phyloP scores from a whole-genome alignment of 1,139 yeast genomes.

The Geotrichum restrictum region DNA sequence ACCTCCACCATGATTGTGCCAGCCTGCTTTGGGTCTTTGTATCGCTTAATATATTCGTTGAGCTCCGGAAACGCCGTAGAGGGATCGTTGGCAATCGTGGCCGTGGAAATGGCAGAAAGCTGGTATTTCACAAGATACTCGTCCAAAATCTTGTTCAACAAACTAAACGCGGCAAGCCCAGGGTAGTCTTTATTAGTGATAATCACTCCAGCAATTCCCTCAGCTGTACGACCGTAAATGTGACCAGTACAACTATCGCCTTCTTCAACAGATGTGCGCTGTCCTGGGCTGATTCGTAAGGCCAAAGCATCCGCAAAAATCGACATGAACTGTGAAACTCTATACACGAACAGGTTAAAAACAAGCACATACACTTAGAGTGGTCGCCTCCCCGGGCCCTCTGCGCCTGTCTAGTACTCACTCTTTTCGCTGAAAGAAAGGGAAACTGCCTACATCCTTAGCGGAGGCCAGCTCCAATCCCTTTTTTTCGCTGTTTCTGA shows the following conservation, averaged over 20 bases:
- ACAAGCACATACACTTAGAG: not conserved
- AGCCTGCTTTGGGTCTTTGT: constrained; percentile 96
- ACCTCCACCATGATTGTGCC: constrained; percentile 98
- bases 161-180: constrained; percentile 92
- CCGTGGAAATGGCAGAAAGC: constrained; percentile 59
- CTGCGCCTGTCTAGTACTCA: constrained; percentile 22
- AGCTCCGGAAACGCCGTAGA: constrained; percentile 50
- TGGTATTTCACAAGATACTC: constrained; percentile 87
- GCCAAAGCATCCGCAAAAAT: constrained; percentile 90
- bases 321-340: constrained; percentile 74
- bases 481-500: constrained; percentile 60
- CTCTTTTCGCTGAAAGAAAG: constrained; percentile 76
- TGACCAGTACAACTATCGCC: constrained; percentile 81
- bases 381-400: not conserved
- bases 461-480: constrained; percentile 72
- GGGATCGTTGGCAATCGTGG: constrained; percentile 46
- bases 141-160: constrained; percentile 84
- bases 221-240: constrained; percentile 81
- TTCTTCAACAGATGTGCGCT: constrained; percentile 92
- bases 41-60: constrained; percentile 67
- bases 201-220: constrained; percentile 89
- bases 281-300: constrained; percentile 80
- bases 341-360: constrained; percentile 14
- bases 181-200: constrained; percentile 95
- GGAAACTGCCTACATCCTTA: constrained; percentile 77